These are phyloP conservation scores for Ambrosia trifida DNA, from an alignment of 129 eudicot genomes.

Conservation along the genomic window DNA sequence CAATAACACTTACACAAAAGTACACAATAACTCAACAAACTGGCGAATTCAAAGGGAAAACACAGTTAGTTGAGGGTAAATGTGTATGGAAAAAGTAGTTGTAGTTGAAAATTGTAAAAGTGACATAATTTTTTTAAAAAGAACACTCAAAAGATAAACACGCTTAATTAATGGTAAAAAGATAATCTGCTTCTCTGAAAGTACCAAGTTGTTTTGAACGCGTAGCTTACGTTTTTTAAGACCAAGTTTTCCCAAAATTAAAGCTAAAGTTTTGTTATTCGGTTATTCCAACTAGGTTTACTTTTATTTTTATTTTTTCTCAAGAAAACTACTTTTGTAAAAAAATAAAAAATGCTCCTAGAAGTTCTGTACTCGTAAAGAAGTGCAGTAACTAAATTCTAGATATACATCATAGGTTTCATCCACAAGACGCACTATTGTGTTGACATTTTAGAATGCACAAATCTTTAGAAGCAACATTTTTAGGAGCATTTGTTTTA, in stretches of 20 bases:
- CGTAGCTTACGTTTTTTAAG: background rate
- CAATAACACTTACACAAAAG: constrained; percentile 23
- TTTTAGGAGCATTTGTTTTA: background rate
- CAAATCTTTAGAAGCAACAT: background rate
- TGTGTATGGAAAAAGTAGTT: background rate
- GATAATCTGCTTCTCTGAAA: background rate
- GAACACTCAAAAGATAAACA: background rate
- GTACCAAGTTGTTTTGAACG: background rate
- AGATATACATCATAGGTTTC: background rate
- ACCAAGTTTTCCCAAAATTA: background rate
- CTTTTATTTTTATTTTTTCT: background rate
- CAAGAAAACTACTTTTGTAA: background rate
- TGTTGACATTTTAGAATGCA: background rate
- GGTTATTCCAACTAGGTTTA: background rate
- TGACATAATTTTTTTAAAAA: background rate
- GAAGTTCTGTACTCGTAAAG: background rate
- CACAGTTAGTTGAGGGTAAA: background rate
- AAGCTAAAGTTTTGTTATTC: background rate
- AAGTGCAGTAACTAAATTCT: background rate
- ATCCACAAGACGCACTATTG: background rate
- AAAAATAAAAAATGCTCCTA: background rate
- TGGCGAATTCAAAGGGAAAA: background rate
- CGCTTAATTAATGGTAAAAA: background rate
- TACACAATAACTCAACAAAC: constrained; percentile 3
- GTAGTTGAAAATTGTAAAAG: background rate